These are phyloP conservation scores for Lactarius hengduanensis DNA, from an alignment of 768 basidiomycete genomes.

Conservation along the genomic window DNA sequence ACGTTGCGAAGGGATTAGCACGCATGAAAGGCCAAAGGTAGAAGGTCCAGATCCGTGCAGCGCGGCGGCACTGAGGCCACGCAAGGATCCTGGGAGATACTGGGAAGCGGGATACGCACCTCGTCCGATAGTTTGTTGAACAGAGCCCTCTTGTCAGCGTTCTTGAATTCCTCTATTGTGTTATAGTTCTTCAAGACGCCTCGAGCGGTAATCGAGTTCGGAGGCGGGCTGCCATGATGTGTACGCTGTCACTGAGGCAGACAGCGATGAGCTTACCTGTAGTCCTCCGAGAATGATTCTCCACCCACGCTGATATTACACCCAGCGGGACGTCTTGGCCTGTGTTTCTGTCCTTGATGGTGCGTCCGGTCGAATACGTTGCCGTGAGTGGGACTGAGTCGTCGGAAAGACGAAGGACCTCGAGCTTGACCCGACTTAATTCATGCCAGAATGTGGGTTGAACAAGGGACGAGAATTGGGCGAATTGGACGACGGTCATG, in stretches of 20 bases:
- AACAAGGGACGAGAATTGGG: slow-evolving; percentile 82
- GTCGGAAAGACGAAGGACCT: slow-evolving; percentile 81
- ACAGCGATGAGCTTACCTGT: slow-evolving; percentile 41
- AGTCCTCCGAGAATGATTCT: slow-evolving; percentile 56
- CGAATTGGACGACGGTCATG: slow-evolving; percentile 78
- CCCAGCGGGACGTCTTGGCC: slow-evolving; percentile 68
- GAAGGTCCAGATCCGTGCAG: no score
- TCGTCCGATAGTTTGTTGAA: slow-evolving; percentile 72
- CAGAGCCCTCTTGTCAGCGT: slow-evolving; percentile 82
- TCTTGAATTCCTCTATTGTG: slow-evolving; percentile 94
- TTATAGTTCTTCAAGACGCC: slow-evolving; percentile 94
- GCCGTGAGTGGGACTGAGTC: slow-evolving; percentile 61
- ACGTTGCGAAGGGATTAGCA: neutral
- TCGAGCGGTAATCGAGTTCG: slow-evolving; percentile 49
- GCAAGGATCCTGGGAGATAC: neutral
- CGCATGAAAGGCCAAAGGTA: no score
- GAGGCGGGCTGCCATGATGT: slow-evolving; percentile 40
- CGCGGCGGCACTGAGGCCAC: neutral
- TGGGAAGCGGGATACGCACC: slow-evolving; percentile 41
- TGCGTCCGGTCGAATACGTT: slow-evolving; percentile 67
- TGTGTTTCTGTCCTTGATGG: slow-evolving; percentile 73
- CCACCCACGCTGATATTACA: slow-evolving; percentile 63
- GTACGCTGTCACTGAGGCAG: neutral
- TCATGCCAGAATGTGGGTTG: slow-evolving; percentile 93
- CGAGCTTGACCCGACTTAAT: slow-evolving; percentile 86